These are phyloP conservation scores for Thalassiosira delicatula DNA, from an alignment of 352 stramenopile genomes.

Conservation along the genomic window DNA sequence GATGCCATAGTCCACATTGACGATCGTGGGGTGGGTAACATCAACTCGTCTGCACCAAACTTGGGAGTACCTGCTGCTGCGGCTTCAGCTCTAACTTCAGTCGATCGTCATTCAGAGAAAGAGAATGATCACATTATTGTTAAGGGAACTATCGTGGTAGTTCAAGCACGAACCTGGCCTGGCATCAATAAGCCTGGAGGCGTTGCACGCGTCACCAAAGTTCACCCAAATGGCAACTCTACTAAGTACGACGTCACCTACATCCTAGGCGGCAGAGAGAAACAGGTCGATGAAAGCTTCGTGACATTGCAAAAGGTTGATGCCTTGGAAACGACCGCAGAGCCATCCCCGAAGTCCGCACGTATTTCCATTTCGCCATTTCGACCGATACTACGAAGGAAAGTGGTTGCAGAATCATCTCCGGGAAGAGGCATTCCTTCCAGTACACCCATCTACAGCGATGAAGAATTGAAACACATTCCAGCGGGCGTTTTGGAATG, in stretches of 20 bases:
- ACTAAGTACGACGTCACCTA: constrained; percentile 78
- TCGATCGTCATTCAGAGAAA: background rate
- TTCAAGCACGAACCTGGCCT: constrained; percentile 80
- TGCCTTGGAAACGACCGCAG: constrained; percentile 8
- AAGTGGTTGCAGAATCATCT: background rate
- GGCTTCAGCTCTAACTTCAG: background rate
- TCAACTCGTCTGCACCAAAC: constrained; percentile 9
- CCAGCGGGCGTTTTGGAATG: constrained; percentile 48
- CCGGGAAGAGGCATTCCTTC: background rate
- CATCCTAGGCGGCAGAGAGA: constrained; percentile 80
- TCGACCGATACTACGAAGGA: constrained; percentile 11
- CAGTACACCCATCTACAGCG: constrained; percentile 42
- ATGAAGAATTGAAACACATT: constrained; percentile 58
- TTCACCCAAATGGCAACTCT: constrained; percentile 60
- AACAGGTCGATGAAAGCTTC: constrained; percentile 72
- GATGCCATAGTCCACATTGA: constrained; percentile 23
- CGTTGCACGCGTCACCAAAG: constrained; percentile 71
- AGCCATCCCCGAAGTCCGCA: constrained; percentile 16
- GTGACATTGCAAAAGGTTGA: constrained; percentile 46
- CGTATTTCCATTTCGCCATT: constrained; percentile 19
- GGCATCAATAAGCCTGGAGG: constrained; percentile 84
- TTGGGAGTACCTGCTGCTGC: constrained; percentile 3
- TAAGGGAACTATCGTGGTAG: constrained; percentile 74
- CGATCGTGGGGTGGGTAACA: background rate
- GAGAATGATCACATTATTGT: constrained; percentile 36